Base-by-base conservation (phyloP, 2,329 filamentous ascomycete genomes). In the Periconia sp. region DNA sequence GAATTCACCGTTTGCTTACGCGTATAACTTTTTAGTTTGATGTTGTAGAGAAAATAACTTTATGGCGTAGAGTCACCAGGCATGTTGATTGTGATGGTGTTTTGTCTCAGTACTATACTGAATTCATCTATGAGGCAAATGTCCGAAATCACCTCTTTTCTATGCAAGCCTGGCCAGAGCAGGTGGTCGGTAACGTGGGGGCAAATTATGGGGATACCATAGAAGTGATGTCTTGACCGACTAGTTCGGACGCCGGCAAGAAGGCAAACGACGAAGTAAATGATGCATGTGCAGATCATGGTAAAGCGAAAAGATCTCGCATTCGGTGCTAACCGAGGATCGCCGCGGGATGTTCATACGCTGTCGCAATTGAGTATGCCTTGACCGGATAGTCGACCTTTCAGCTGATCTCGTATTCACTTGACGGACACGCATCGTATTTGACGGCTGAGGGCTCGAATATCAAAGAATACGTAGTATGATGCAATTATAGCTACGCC, bases 361-460 rank as follows among this genome's bases (percentile, higher is more conserved):
- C 23, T 27, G 23, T 46, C 11, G 27, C 23, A 30, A 35, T 14
- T 41, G 11, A 17, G 47, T 18, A 5, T 44, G 47, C 47, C 47
- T 49, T 31, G 41, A 11, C 40, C 11, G 43, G 37, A 18, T 11
- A 7, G 23, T 31, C 17, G 40, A n/a, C 6, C 14, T 14, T 53
- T 48, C 50, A 53, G 50, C 50, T 53, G 37, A 18, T 14, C 43
- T 41, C 37, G 50, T 47, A 47, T 47, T n/a, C 19, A 20, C 31
- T 18, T 23, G 23, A 18, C 45, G 19, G 23, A 41, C 49, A 33
- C 43, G 42, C 47, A 47, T 47, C 10, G 3, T 17, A 33, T 31
- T 17, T 11, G 33, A 14, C 27, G 17, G 17, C 23, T 40, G 41
- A 42, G n/a, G 27, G 19, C 15, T 31, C 7, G 17, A 23, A 48